phyloP scores from a whole-genome alignment of 768 basidiomycete genomes.

The Pisolithus albus region DNA sequence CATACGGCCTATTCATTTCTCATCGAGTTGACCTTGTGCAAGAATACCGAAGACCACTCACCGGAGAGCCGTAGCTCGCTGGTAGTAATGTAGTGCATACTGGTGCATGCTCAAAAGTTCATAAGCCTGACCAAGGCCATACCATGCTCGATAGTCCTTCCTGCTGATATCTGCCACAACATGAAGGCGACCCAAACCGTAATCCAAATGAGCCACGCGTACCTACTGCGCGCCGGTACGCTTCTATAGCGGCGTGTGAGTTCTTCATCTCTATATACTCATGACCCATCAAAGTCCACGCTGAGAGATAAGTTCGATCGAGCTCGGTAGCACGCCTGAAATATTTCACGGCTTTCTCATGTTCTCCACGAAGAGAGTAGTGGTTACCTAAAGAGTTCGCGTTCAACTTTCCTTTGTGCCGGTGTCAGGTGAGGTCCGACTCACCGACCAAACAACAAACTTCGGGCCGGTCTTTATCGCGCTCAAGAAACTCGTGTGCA shows the following conservation, averaged over 20 bases:
- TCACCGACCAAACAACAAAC: slow-evolving; percentile 92
- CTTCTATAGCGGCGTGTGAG: slow-evolving; percentile 97
- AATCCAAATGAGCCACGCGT: slow-evolving; percentile 22
- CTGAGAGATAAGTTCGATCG: slow-evolving; percentile 89
- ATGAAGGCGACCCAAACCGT: neutral
- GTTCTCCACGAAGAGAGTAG: slow-evolving; percentile 87
- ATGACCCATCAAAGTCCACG: slow-evolving; percentile 99
- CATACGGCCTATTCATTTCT: slow-evolving; percentile 65
- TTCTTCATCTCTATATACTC: slow-evolving; percentile 99
- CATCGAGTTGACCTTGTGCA: neutral
- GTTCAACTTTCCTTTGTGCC: neutral
- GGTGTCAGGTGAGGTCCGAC: slow-evolving; percentile 16
- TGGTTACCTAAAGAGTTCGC: slow-evolving; percentile 70
- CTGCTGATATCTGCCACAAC: slow-evolving; percentile 75
- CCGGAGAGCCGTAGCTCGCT: slow-evolving; percentile 90
- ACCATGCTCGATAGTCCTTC: slow-evolving; percentile 98
- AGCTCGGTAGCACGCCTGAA: slow-evolving; percentile 93
- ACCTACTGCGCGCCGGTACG: slow-evolving; percentile 94
- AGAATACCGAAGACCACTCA: slow-evolving; percentile 25
- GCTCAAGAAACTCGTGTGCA: slow-evolving; percentile 82
- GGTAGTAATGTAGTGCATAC: slow-evolving; percentile 94
- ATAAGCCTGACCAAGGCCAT: slow-evolving; percentile 96
- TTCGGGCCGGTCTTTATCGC: slow-evolving; percentile 93
- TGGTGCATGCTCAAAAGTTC: slow-evolving; percentile 95
- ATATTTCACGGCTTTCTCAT: slow-evolving; percentile 94